Evolutionary conservation across 2,329 filamentous ascomycete species (phyloP).

Genomic region (Tolypocladium pustulatum): DNA sequence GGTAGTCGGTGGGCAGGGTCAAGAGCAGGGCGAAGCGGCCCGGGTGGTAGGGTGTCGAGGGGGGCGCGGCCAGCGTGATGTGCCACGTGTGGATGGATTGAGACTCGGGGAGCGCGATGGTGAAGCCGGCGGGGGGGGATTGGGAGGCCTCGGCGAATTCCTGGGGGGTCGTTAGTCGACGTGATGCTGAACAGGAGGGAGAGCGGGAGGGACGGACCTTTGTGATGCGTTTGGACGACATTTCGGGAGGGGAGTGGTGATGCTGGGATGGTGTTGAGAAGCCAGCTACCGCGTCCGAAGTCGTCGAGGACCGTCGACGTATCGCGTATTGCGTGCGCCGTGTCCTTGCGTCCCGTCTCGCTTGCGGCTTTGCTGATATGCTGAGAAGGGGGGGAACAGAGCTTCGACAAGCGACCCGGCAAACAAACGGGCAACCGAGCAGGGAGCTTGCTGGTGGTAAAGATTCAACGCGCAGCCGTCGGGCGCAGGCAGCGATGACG

Average conservation of each 20-base stretch:
- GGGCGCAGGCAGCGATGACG: background rate
- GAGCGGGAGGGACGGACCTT: slow-evolving; percentile 21
- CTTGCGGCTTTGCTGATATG: no score
- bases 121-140: slow-evolving; percentile 35
- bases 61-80: slow-evolving; percentile 34
- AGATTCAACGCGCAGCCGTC: background rate
- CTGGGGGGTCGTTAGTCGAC: slow-evolving; percentile 19
- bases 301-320: background rate
- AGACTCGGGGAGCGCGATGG: slow-evolving; percentile 33
- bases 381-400: background rate
- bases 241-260: slow-evolving; percentile 9
- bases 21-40: slow-evolving; percentile 67
- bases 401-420: background rate
- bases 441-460: background rate
- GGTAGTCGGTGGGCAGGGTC: slow-evolving; percentile 68
- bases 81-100: slow-evolving; percentile 43
- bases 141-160: slow-evolving; percentile 42
- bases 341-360: background rate
- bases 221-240: slow-evolving; percentile 34
- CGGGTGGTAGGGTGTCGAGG: slow-evolving; percentile 40
- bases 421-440: background rate
- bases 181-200: background rate
- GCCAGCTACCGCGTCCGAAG: background rate
- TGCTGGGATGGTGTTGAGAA: background rate
- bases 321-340: background rate